phyloP scores from a whole-genome alignment of 1,139 yeast species.

The Hemisphaericaspora xylanilytica region DNA sequence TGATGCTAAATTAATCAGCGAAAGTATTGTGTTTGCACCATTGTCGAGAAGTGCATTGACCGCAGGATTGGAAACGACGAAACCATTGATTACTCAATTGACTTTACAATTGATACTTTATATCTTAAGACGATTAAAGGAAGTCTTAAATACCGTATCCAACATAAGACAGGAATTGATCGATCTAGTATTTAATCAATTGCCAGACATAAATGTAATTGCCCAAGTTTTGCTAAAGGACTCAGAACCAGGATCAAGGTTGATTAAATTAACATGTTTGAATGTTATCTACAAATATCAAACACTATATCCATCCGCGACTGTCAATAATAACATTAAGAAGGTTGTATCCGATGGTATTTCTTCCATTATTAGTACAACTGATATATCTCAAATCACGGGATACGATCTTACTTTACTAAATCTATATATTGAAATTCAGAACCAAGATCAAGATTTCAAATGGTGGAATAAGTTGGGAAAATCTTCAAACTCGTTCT shows the following conservation, averaged over 20 bases:
- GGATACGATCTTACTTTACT: conserved; percentile 55
- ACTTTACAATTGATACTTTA: conserved; percentile 59
- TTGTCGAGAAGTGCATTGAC: conserved; percentile 57
- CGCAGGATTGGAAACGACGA: conserved; percentile 55
- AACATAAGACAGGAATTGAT: conserved; percentile 26
- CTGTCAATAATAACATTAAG: conserved; percentile 9
- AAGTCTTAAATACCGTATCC: conserved; percentile 33
- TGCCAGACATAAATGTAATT: conserved; percentile 29
- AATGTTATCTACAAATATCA: conserved; percentile 25
- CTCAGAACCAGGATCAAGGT: conserved; percentile 14
- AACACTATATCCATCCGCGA: conserved; percentile 18
- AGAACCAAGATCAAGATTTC: conserved; percentile 36
- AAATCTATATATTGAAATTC: conserved; percentile 44
- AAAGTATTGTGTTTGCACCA: conserved; percentile 64
- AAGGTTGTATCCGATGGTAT: conserved; percentile 21
- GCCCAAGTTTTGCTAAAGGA: conserved; percentile 18
- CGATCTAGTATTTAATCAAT: conserved; percentile 27
- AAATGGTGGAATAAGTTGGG: conserved; percentile 67
- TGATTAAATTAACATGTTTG: conserved; percentile 27
- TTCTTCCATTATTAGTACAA: conserved; percentile 16
- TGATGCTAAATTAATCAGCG: conserved; percentile 34
- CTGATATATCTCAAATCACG: conserved; percentile 24
- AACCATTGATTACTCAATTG: conserved; percentile 62
- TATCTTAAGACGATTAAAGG: conserved; percentile 51
- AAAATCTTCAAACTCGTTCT: conserved; percentile 45